Evolutionary conservation across 176 grass and related monocot species (phyloP), one percentile per base, ranked within the genome.

Genomic region (Tuctoria greenei): DNA sequence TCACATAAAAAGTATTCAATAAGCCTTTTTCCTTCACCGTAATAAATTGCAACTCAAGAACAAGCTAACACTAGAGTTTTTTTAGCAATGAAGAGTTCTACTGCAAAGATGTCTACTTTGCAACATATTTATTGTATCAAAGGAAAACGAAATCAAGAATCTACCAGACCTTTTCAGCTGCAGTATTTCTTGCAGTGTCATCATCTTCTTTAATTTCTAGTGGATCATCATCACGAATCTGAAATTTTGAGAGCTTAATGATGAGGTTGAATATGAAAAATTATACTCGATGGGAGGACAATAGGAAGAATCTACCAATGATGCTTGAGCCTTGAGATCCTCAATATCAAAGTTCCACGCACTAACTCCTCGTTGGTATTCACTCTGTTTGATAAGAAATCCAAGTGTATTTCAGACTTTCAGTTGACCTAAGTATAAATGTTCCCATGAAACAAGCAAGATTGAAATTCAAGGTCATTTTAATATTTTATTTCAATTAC

Each of bases 271-370:
- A 70, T 75, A 75, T 70, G 20, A 6, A 72, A 42, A 51, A 27
- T 60, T 64, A 58, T 63, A 83, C 6, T 80, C 36, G 11, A 84
- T 56, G 20, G 72, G 47, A n/a, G 66, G 74, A 25, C 56, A 67
- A 77, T 51, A 25, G 51, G 56, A 41, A 7, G 68, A 73, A 52
- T 11, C 47, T 92, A 99, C 95, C 65, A 95, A 78, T 88, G 95
- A 95, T 88, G 95, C 95, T 92, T 99, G 95, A 55, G 89, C 77
- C 85, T 99, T 99, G 61, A 99, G 86, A 75, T 99, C 95, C 74
- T 99, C 95, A 12, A 99, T 90, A 85, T 99, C 95, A n/a, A 99
- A 99, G 66, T 99, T 92, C 95, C 95, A 99, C 12, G 95, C 95
- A 86, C 95, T 99, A 82, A 99, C 95, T 58, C 95, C 95, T 64